Evolutionary conservation across 306 rosid genomes (phyloP).

Genomic region (Vicia faba): DNA sequence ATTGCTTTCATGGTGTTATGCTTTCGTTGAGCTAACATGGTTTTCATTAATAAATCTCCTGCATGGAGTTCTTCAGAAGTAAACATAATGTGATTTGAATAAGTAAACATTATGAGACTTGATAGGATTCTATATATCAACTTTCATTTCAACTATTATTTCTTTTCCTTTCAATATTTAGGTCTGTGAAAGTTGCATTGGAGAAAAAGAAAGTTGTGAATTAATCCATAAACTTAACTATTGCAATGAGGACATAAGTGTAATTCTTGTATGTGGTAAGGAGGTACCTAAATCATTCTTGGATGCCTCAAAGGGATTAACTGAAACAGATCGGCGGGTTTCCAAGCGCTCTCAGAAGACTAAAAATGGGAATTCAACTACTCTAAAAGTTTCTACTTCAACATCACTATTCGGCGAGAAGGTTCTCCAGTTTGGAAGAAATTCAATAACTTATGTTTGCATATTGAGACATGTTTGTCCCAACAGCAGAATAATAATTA

Average conservation of each 20-base stretch:
- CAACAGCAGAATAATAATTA: too few relatives aligned
- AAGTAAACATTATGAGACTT: too few relatives aligned
- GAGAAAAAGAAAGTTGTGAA: conserved; percentile 86
- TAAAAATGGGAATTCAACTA: conserved; percentile 68
- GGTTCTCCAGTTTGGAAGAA: too few relatives aligned
- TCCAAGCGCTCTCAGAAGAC: conserved; percentile 93
- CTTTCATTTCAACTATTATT: neutral
- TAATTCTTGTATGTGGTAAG: conserved; percentile 81
- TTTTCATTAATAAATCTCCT: too few relatives aligned
- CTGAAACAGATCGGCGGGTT: conserved; percentile 86
- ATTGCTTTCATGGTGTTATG: too few relatives aligned
- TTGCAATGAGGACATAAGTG: conserved; percentile 73
- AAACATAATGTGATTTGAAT: too few relatives aligned
- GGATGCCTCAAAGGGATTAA: conserved; percentile 72
- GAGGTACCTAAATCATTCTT: conserved; percentile 89
- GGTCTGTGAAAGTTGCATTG: conserved; percentile 91
- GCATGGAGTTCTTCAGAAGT: too few relatives aligned
- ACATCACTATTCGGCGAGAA: conserved; percentile 80
- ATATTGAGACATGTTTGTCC: too few relatives aligned
- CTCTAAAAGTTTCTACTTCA: conserved; percentile 85
- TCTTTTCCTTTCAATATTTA: conserved; percentile 36
- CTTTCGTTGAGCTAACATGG: too few relatives aligned
- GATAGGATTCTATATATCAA: conserved; percentile 1
- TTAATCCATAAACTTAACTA: conserved; percentile 84
- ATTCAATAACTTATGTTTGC: too few relatives aligned